Evolutionary conservation across 1,284 basidiomycete species (phyloP), one percentile per base, ranked within the genome.

Genomic region (Psilocybe mexicana): DNA sequence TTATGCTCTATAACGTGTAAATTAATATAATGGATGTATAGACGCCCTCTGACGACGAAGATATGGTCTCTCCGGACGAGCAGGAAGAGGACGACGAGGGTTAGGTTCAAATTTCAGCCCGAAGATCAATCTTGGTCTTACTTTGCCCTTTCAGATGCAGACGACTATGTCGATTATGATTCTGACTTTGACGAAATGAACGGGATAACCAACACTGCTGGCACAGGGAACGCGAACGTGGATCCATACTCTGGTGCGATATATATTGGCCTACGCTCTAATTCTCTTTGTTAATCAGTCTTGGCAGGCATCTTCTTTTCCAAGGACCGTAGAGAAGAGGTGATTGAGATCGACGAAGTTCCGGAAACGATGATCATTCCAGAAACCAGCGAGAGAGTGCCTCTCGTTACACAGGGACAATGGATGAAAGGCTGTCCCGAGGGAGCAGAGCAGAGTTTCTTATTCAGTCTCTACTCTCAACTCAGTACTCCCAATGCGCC

Each of bases 361-460:
- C 80, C 88, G 6, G 88, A 91, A 69, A 71, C 75, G 2, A 74
- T 79, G 36, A 61, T 70, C 35, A 68, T 89, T 25, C 72, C 77
- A 2, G 82, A 76, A 45, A 70, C 69, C 12, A 72, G 72, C 49
- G 79, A 83, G 60, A 71, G 73, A 14, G 78, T 88, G 25, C 84
- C 83, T 58, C 74, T 94, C 42, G 85, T 96, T 82, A 87, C 87
- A 24, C 90, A 92, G 70, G 90, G 90, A n/a, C 87, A 93, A 68
- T 96, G 93, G 93, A 96, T 96, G 94, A 93, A 92, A 70, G 94
- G 94, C 7, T 96, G 94, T 72, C 93, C 94, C 0, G 94, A 96
- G 72, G 93, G 92, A 58, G 87, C 87, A 67, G 94, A 96, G 72
- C 94, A 96, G 69, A 86, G 85, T 59, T 92, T 90, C 72, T 77